Evolutionary conservation across 2,329 filamentous ascomycete species (phyloP), one percentile per base, ranked within the genome.

Genomic region (Exophiala viscosa): DNA sequence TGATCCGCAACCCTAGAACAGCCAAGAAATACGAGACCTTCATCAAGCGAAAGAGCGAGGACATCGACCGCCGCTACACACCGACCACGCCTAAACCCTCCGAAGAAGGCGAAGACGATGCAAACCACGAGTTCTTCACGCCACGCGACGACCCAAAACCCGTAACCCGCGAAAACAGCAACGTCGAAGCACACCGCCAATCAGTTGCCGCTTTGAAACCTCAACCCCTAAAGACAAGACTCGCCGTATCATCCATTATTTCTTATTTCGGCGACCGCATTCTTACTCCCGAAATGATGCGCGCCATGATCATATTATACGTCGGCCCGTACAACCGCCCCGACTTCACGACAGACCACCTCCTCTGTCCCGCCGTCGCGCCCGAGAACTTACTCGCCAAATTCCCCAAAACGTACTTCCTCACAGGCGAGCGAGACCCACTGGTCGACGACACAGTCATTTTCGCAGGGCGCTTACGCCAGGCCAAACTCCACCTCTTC

Each of bases 261-360:
- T 96, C 92, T 0, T 97, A 97, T 71, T 95, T 96, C 70, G 93
- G 95, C 68, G 93, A 99, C 69, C 86, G 93, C 23, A 88, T 99
- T 23, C 78, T 99, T 11, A 92, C 90, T 0, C 92, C 93, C 0
- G 93, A 99, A 70, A 96, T 97, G 90, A 96, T 97, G 87, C 87
- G 93, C 31, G 90, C 91, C 58, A 97, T 99, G 91, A 96, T 99
- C 60, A 95, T 99, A 60, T 78, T 99, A 3, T 99, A 99, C 68
- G 88, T 99, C 50, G 93, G 93, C 0, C 90, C 91, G 0, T 88
- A 96, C 67, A 89, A 93, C 68, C 86, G 91, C 1, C 93, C 93
- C 0, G 90, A 97, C 67, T 97, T 99, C 69, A 83, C 83, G 23
- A 89, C 88, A 5, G 92, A 99, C 69, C 96, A 90, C 67, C 80